Base-by-base conservation (phyloP, 768 basidiomycete genomes). In the Trametes gibbosa region DNA sequence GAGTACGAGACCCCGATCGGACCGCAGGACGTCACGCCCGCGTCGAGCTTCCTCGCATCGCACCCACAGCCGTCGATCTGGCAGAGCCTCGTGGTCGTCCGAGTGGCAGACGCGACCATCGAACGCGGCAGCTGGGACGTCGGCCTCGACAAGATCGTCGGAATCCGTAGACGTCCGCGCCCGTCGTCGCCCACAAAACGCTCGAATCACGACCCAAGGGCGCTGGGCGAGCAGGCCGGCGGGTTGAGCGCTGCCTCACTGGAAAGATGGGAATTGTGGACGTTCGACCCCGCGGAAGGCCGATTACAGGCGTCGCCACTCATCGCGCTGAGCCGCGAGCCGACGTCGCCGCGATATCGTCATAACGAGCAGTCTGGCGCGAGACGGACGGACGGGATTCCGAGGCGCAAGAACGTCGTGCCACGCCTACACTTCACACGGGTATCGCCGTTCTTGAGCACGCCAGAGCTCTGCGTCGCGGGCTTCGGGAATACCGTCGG, bases 181-280 rank as follows among this genome's bases (percentile, higher is more conserved):
- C 77, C 84, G 8, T 80, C 86, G 7, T 19, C 59, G 17, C 32
- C 51, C 12, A 32, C 29, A 10, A 63, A 56, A 58, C 65, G 56
- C 68, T 65, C 45, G 78, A 35, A 13, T 25, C 19, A 9, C 25
- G 68, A 69, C 62, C 67, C 54, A 24, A 54, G 58, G 16, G 41
- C 59, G 10, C 43, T 48, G 47, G 23, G 58, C 6, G 64, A 69
- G 34, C 58, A 66, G 21, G 54, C 64, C 25, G 52, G 51, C 10
- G 88, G 87, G 14, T 72, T 92, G 59, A 84, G 87, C 19, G 65
- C 75, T 27, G 79, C 86, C 12, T 85, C 84, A 24, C 72, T 93
- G 40, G 89, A 92, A 56, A 77, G 91, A 53, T 94, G 92, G 92
- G 90, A 94, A 63, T 64, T 89, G 27, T 94, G 92, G 92, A 80